A percentile compares a stretch with the other conserved stretches of the same genome.
phyloP scores from a whole-genome alignment of 1,139 yeast genomes.

The Blastobotrys ciferrii region DNA sequence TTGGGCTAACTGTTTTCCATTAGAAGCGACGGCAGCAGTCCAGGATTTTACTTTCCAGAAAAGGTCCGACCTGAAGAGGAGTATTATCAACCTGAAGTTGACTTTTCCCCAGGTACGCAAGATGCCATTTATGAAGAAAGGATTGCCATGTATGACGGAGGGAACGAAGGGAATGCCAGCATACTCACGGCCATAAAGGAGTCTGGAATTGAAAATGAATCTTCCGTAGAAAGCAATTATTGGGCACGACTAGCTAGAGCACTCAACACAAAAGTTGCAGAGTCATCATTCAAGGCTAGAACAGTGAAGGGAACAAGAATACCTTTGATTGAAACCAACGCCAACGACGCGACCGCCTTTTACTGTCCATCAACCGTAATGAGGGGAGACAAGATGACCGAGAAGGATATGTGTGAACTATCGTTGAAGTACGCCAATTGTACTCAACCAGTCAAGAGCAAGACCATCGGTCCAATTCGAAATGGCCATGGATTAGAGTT shows the following conservation, averaged over 20 bases:
- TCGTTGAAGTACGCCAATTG: neutral
- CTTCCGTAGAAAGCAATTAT: neutral
- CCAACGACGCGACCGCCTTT: neutral
- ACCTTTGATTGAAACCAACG: conserved; percentile 1
- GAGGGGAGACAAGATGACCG: neutral
- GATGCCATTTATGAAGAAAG: neutral
- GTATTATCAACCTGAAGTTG: neutral
- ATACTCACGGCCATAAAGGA: neutral
- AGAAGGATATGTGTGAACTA: neutral
- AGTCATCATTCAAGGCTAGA: neutral
- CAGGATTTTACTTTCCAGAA: conserved; percentile 2
- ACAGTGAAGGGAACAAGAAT: neutral
- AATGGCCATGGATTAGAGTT: too few species aligned
- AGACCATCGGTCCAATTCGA: neutral
- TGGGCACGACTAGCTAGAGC: neutral
- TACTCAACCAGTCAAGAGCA: neutral
- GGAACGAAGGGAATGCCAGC: conserved; percentile 1
- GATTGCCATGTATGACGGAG: neutral
- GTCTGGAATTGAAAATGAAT: neutral
- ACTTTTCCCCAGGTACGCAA: neutral
- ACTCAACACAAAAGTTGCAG: neutral
- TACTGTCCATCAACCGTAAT: neutral
- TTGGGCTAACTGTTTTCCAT: neutral
- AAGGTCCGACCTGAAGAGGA: neutral
- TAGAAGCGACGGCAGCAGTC: neutral